Conservation (phyloP, 371 early-diverging fungal genomes). For the Syncephalastrum racemosum region DNA sequence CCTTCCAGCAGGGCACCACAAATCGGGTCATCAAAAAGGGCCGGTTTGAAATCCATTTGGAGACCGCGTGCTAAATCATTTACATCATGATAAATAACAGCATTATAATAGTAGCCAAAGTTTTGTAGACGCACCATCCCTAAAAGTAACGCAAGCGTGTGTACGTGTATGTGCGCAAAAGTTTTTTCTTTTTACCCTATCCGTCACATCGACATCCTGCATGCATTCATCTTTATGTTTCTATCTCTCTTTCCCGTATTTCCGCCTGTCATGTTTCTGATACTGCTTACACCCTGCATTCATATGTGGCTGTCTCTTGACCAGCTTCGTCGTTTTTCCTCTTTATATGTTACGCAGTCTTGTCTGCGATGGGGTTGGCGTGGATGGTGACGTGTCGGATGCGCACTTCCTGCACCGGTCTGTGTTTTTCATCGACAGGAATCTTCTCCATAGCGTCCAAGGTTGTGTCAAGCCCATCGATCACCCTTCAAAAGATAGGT, state of each 20-base stretch:
- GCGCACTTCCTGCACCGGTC: conserved; percentile 81
- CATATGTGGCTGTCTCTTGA: not conserved
- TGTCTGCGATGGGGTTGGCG: conserved; percentile 95
- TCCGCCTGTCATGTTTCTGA: conserved; percentile 5
- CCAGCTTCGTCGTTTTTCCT: not conserved
- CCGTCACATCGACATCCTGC: too few species aligned
- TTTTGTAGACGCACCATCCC: too few species aligned
- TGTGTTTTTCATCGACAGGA: conserved; percentile 81
- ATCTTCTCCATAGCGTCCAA: conserved; percentile 86
- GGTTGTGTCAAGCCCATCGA: conserved; percentile 86
- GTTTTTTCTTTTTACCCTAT: too few species aligned
- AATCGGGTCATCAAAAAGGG: conserved; percentile 38
- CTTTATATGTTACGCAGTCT: conserved; percentile 6
- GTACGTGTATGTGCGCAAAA: too few species aligned
- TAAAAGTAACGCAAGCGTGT: too few species aligned
- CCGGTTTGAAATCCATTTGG: conserved; percentile 37
- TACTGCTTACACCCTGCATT: not conserved
- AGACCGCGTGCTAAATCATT: conserved; percentile 9
- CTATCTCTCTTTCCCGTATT: not conserved
- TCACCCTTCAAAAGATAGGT: conserved; percentile 57
- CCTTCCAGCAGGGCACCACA: conserved; percentile 1
- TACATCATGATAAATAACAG: too few species aligned
- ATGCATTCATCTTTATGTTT: not conserved
- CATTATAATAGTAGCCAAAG: too few species aligned
- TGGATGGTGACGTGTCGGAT: conserved; percentile 85